Evolutionary conservation across 345 rosid species (phyloP).

Genomic region (Euphorbia lathyris): DNA sequence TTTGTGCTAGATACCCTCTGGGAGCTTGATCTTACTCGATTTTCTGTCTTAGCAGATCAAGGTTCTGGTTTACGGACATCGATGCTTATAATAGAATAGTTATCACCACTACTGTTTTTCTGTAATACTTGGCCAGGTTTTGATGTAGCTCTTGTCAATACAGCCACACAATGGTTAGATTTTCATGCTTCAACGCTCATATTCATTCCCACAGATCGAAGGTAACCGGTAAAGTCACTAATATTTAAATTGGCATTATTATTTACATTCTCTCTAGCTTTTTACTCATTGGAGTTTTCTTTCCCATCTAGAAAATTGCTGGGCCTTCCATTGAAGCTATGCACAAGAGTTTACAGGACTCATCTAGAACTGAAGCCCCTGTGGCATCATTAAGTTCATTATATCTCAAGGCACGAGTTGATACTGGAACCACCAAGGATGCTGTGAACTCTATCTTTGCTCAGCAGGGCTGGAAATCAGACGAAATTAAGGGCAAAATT

Average conservation of each 20-base stretch:
- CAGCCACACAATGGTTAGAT: slow-evolving; percentile 63
- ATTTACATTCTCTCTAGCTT: neutral
- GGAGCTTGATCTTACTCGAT: slow-evolving; percentile 27
- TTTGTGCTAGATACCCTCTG: slow-evolving; percentile 16
- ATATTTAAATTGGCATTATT: slow-evolving; percentile 15
- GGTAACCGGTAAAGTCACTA: slow-evolving; percentile 40
- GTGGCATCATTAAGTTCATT: slow-evolving; percentile 32
- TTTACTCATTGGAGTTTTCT: slow-evolving; percentile 16
- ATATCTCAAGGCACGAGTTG: slow-evolving; percentile 25
- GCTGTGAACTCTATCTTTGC: slow-evolving; percentile 24
- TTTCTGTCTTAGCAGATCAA: slow-evolving; percentile 16
- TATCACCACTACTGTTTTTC: slow-evolving; percentile 15
- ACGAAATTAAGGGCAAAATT: slow-evolving; percentile 40
- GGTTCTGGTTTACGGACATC: slow-evolving; percentile 29
- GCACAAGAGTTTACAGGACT: slow-evolving; percentile 39
- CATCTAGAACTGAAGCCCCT: slow-evolving; percentile 34
- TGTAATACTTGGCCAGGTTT: slow-evolving; percentile 15
- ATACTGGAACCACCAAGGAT: slow-evolving; percentile 30
- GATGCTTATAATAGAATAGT: slow-evolving; percentile 17
- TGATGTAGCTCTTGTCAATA: slow-evolving; percentile 37
- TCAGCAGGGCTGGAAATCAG: slow-evolving; percentile 51
- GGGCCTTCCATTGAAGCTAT: slow-evolving; percentile 37
- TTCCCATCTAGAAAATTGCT: slow-evolving; percentile 37
- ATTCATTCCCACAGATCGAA: slow-evolving; percentile 49
- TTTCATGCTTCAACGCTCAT: slow-evolving; percentile 79